Conservation (phyloP, 2,329 filamentous ascomycete genomes). For the Alternaria gansuensis region DNA sequence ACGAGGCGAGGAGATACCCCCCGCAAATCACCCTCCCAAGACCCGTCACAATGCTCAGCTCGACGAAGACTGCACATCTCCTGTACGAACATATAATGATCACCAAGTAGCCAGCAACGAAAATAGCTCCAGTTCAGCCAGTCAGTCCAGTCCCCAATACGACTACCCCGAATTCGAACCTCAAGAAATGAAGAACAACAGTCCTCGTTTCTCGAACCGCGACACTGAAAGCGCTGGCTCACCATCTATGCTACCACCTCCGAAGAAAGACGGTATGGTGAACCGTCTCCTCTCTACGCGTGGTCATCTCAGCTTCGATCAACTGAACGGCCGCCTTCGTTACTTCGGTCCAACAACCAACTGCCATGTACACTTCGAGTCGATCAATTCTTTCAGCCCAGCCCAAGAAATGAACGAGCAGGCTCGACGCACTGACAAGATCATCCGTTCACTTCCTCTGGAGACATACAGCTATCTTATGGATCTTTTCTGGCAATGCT, state of each 20-base stretch:
- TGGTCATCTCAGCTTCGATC: conserved; percentile 63
- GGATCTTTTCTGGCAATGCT: conserved; percentile 62
- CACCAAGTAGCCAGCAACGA: conserved; percentile 23
- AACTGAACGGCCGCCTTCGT: conserved; percentile 60
- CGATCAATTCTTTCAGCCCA: conserved; percentile 49
- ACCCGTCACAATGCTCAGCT: conserved; percentile 52
- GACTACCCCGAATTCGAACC: conserved; percentile 38
- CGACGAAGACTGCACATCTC: conserved; percentile 42
- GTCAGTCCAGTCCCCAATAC: conserved; percentile 42
- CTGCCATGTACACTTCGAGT: conserved; percentile 60
- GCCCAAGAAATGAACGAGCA: conserved; percentile 58
- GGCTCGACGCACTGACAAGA: conserved; percentile 58
- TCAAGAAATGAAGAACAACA: conserved; percentile 36
- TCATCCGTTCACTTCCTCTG: conserved; percentile 58
- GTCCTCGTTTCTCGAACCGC: conserved; percentile 27
- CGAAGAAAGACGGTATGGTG: conserved; percentile 60
- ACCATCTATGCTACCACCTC: conserved; percentile 46
- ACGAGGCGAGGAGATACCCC: conserved; percentile 60
- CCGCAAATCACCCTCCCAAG: conserved; percentile 64
- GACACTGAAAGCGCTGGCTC: conserved; percentile 43
- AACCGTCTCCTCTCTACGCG: conserved; percentile 61
- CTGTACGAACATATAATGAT: conserved; percentile 28
- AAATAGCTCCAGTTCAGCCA: conserved; percentile 44
- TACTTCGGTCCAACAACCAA: conserved; percentile 66
- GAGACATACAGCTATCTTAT: conserved; percentile 64